Base-by-base conservation (phyloP, 345 rosid genomes). In the Geranium brycei region DNA sequence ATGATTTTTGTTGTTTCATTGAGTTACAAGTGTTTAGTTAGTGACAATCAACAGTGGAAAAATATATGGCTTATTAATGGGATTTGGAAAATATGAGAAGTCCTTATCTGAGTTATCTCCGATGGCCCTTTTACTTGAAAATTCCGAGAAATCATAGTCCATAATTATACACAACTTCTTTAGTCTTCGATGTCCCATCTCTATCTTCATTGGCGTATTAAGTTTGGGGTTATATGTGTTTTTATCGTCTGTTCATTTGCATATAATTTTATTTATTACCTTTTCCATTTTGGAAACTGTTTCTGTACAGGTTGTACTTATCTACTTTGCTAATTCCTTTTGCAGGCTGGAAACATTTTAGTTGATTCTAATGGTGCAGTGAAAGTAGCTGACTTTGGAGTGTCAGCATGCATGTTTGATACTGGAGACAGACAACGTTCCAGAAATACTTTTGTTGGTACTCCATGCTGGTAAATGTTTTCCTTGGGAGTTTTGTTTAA, bases 321-420 rank as follows among this genome's bases (percentile, higher is more conserved):
- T 73, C 30, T 31, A 76, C 31, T 60, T 31, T 31, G 62, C 53
- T 66, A 62, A 55, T 58, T 67, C 19, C 47, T 10, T 76, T 55
- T 79, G 75, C 85, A 93, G 99, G 92, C 99, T 73, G 97, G 97
- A 60, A 93, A 93, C 68, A 88, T 93, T 75, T 81, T 93, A 70
- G 60, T 93, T 75, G 88, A 90, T 78, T 71, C 80, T 64, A 79
- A 76, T 74, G 99, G 99, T 68, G 65, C 86, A 23, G 85, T 93
- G 72, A 93, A 85, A 88, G 74, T 93, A 71, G 99, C 97, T 19
- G 99, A 93, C 77, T 93, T 90, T 74, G 97, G 99, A 53, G 99
- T 93, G 62, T 93, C 97, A 60, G 97, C 97, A 55, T 86, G 97
- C 86, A 86, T 93, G 97, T 93, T 90, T 82, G 97, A 93, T 76